phyloP scores from a whole-genome alignment of 345 rosid genomes.

The Mangifera indica region DNA sequence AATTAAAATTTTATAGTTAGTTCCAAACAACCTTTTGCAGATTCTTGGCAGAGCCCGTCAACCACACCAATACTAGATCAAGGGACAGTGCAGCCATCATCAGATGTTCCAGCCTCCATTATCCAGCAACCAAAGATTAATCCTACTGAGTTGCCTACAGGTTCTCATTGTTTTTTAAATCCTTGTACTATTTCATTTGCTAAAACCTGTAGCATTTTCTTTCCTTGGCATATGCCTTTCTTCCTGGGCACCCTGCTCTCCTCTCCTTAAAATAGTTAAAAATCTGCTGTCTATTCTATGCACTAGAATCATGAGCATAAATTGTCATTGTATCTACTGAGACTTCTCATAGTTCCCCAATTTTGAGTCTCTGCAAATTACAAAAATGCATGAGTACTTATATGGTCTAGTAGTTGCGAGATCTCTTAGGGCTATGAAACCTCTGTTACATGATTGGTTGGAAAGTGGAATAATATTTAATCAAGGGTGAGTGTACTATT shows the following conservation, averaged over 20 bases:
- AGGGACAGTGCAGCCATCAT: constrained; percentile 41
- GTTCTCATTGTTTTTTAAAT: constrained; percentile 28
- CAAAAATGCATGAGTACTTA: not conserved
- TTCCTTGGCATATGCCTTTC: too few species aligned
- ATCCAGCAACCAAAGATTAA: constrained; percentile 44
- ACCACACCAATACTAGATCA: constrained; percentile 38
- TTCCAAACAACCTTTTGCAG: constrained; percentile 35
- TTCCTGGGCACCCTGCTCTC: too few species aligned
- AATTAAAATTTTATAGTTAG: constrained; percentile 2
- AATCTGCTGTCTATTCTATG: not conserved
- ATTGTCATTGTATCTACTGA: not conserved
- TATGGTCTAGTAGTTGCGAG: not conserved
- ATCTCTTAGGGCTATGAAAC: not conserved
- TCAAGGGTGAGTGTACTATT: too few species aligned
- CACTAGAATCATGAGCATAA: not conserved
- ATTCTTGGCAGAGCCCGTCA: constrained; percentile 42
- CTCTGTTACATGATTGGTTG: not conserved
- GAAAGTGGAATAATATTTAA: not conserved
- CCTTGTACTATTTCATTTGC: not conserved
- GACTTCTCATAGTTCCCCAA: not conserved
- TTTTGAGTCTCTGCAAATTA: not conserved
- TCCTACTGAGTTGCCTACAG: constrained; percentile 43
- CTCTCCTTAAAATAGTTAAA: not conserved
- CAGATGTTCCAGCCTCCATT: constrained; percentile 43
- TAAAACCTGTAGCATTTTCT: too few species aligned